These are phyloP conservation scores for Cyclospora cayetanensis DNA, from an alignment of 169 alveolate genomes.

Conservation along the genomic window DNA sequence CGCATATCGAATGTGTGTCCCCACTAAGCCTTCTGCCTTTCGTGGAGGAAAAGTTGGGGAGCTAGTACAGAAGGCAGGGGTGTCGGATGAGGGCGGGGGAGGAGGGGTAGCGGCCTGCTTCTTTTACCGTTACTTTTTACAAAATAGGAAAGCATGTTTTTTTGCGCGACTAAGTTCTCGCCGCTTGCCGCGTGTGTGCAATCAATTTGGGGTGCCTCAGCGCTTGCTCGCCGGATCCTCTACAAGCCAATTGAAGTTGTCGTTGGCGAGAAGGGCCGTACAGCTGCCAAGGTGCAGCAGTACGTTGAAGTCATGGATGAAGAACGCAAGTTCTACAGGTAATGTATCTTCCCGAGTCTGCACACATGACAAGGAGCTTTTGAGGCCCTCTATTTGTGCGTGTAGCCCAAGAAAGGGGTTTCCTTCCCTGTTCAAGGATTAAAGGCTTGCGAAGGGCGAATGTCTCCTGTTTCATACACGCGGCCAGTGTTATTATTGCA, in stretches of 20 bases:
- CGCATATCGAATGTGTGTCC: slow-evolving; percentile 87
- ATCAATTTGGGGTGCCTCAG: slow-evolving; percentile 63
- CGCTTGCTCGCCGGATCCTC: slow-evolving; percentile 94
- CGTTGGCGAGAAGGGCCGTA: slow-evolving; percentile 82
- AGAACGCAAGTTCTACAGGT: slow-evolving; percentile 78
- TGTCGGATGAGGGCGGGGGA: too few species aligned
- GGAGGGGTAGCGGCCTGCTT: too few species aligned
- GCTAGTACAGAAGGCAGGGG: not conserved
- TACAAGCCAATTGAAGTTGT: slow-evolving; percentile 96
- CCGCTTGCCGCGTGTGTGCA: too few species aligned
- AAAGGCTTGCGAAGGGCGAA: too few species aligned
- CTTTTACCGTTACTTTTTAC: too few species aligned
- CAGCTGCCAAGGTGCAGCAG: slow-evolving; percentile 84
- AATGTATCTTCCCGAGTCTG: not conserved
- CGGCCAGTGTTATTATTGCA: too few species aligned
- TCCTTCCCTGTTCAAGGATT: not conserved
- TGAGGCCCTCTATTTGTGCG: not conserved
- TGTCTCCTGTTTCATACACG: too few species aligned
- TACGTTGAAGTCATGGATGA: slow-evolving; percentile 83
- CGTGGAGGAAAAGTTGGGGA: not conserved
- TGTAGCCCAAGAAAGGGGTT: not conserved
- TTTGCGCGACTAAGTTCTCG: too few species aligned
- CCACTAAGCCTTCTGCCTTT: too few species aligned
- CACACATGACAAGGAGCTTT: not conserved
- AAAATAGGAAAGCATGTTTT: too few species aligned